phyloP scores from a whole-genome alignment of 2,329 filamentous ascomycete genomes.

The Ceratocystis harringtonii region DNA sequence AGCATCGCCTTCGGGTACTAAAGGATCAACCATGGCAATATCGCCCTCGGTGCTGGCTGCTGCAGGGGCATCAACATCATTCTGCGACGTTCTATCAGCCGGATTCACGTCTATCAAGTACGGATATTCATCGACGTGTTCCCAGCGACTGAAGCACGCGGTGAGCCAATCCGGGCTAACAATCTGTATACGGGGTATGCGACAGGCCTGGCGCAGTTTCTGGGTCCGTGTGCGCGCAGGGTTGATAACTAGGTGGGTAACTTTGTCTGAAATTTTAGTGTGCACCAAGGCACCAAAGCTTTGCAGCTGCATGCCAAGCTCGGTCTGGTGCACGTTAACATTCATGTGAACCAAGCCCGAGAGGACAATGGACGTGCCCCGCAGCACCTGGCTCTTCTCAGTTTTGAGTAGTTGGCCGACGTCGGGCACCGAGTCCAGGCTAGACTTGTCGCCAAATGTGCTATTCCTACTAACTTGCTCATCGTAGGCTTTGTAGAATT shows the following conservation, averaged over 20 bases:
- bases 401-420: constrained; percentile 69
- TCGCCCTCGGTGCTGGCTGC: constrained; percentile 21
- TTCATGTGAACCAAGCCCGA: constrained; percentile 81
- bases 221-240: constrained; percentile 62
- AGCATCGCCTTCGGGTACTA: constrained; percentile 22
- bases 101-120: constrained; percentile 67
- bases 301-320: constrained; percentile 74
- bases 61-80: constrained; percentile 20
- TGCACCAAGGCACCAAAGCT: constrained; percentile 63
- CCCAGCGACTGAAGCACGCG: constrained; percentile 74
- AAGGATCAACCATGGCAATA: constrained; percentile 20
- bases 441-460: background rate
- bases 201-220: constrained; percentile 77
- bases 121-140: constrained; percentile 58
- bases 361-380: constrained; percentile 64
- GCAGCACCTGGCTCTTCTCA: constrained; percentile 64
- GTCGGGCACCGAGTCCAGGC: constrained; percentile 51
- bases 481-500: constrained; percentile 77
- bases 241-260: constrained; percentile 62
- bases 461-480: background rate
- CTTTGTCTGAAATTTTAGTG: constrained; percentile 41
- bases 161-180: constrained; percentile 84
- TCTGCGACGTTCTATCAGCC: constrained; percentile 35
- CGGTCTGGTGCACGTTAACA: constrained; percentile 61
- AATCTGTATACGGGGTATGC: constrained; percentile 69